phyloP scores from a whole-genome alignment of 2,329 filamentous ascomycete genomes.

The Pseudogymnoascus sp. region DNA sequence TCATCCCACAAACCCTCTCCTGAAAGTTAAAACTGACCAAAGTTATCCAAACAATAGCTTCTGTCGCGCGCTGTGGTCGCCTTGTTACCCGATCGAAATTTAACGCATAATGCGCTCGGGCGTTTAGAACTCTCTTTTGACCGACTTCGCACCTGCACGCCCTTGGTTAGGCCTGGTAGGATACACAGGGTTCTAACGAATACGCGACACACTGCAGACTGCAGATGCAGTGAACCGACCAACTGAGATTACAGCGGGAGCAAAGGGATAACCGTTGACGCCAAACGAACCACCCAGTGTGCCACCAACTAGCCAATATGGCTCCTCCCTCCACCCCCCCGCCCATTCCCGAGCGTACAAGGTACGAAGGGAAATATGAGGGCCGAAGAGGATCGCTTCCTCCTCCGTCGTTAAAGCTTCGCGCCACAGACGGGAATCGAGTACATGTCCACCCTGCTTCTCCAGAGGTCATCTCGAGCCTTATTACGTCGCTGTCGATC shows the following conservation, averaged over 20 bases:
- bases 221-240: slow-evolving; percentile 2
- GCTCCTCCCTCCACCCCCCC: slow-evolving; percentile 17
- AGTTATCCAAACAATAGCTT: not conserved
- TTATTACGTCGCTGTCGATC: slow-evolving; percentile 61
- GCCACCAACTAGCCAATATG: slow-evolving; percentile 1
- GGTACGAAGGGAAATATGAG: slow-evolving; percentile 19
- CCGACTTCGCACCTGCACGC: slow-evolving; percentile 1
- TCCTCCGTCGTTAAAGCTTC: slow-evolving; percentile 20
- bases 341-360: slow-evolving; percentile 20
- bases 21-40: not conserved
- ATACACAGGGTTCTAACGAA: not conserved
- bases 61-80: not conserved
- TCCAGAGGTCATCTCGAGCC: slow-evolving; percentile 62
- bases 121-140: slow-evolving; percentile 6
- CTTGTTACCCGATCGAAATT: not conserved
- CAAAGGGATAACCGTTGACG: not conserved
- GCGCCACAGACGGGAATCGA: slow-evolving; percentile 18
- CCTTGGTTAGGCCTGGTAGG: not conserved
- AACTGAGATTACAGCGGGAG: not conserved
- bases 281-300: not conserved
- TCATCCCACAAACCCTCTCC: not conserved
- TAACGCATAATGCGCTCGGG: slow-evolving; percentile 6
- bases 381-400: slow-evolving; percentile 23
- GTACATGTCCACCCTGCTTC: slow-evolving; percentile 27
- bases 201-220: slow-evolving; percentile 6